Conservation (phyloP, 1,139 yeast genomes). For the Hansenula lynferdii region DNA sequence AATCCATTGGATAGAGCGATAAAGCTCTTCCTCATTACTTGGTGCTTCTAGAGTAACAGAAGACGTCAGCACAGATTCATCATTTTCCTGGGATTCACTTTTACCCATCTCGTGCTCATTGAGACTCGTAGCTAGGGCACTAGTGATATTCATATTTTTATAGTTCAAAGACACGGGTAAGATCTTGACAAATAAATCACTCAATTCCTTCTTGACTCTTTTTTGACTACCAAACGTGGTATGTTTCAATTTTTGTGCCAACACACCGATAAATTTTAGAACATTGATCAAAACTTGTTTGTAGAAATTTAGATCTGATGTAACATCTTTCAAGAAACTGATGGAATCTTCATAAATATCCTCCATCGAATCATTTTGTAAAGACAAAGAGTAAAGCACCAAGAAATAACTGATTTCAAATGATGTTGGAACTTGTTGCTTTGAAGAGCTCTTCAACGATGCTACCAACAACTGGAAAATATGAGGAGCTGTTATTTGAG, state of each 20-base stretch:
- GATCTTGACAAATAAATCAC: constrained; percentile 57
- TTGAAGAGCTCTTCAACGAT: constrained; percentile 3
- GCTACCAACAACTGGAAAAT: constrained; percentile 15
- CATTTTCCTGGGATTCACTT: constrained; percentile 2
- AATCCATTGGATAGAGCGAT: constrained; percentile 32
- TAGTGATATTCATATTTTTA: constrained; percentile 15
- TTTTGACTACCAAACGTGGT: constrained; percentile 60
- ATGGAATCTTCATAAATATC: constrained; percentile 65
- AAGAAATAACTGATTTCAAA: constrained; percentile 41
- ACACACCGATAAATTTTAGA: constrained; percentile 42
- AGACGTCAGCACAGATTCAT: not conserved
- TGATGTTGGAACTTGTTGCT: constrained; percentile 7
- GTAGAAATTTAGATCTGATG: constrained; percentile 44
- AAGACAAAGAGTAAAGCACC: constrained; percentile 51
- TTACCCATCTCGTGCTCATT: constrained; percentile 4
- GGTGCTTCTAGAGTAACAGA: constrained; percentile 1
- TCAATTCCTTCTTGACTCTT: constrained; percentile 57
- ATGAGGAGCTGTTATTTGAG: constrained; percentile 65
- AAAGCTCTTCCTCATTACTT: constrained; percentile 32
- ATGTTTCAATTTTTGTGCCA: constrained; percentile 52
- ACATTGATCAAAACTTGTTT: constrained; percentile 46
- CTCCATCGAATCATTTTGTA: constrained; percentile 72
- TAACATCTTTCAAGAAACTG: constrained; percentile 54
- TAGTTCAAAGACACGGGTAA: constrained; percentile 36
- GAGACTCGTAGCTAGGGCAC: constrained; percentile 11